These are phyloP conservation scores for Podospora didyma DNA, from an alignment of 495 filamentous ascomycete species.

Conservation along the genomic window DNA sequence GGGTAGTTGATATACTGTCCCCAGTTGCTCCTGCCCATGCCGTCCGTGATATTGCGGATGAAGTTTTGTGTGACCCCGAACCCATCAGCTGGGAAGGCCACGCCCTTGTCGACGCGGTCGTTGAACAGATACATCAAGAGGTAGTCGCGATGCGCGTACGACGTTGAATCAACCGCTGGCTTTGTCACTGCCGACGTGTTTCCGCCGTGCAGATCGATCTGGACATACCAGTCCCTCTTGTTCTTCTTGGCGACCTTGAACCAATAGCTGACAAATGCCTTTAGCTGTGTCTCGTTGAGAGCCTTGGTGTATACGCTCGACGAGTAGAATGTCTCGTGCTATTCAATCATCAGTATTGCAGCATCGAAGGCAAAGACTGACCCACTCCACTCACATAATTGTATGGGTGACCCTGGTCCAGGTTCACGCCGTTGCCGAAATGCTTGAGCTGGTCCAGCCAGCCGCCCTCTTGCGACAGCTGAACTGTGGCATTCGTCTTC, in stretches of 20 bases:
- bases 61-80: constrained; percentile 34
- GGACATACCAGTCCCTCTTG: constrained; percentile 42
- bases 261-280: constrained; percentile 40
- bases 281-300: constrained; percentile 31
- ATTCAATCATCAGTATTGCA: neutral
- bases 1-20: constrained; percentile 48
- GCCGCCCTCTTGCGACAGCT: constrained; percentile 26
- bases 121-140: constrained; percentile 43
- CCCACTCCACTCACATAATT: constrained; percentile 12
- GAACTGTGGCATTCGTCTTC: constrained; percentile 30
- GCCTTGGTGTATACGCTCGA: constrained; percentile 33
- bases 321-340: constrained; percentile 47
- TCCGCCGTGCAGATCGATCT: constrained; percentile 44
- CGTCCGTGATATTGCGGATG: constrained; percentile 30
- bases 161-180: constrained; percentile 22
- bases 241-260: constrained; percentile 38
- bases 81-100: constrained; percentile 25
- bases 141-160: constrained; percentile 44
- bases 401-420: constrained; percentile 33
- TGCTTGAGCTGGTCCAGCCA: constrained; percentile 41
- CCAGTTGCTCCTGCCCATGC: constrained; percentile 26
- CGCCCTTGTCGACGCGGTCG: constrained; percentile 32
- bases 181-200: constrained; percentile 36
- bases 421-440: constrained; percentile 35
- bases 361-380: neutral